Base-by-base conservation (phyloP, 2,329 filamentous ascomycete species). In the Cercospora berteroae region DNA sequence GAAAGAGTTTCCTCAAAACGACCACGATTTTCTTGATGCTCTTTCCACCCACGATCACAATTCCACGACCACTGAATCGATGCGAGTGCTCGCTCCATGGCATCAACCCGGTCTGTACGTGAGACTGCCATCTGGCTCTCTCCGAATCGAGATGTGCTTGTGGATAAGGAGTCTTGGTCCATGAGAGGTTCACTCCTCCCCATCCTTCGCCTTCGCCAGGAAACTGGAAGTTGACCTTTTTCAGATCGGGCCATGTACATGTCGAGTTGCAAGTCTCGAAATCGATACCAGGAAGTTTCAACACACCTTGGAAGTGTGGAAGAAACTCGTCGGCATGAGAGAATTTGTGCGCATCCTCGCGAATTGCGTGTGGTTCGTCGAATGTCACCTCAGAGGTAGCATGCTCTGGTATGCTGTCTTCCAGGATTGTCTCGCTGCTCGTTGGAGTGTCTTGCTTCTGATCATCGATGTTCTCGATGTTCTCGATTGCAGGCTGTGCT, bases 11-110 rank as follows among this genome's bases (percentile, higher is more conserved):
- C 23, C 67, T 60, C 39, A 71, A 56, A 4, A 71, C 29, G 13
- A 72, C 67, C 42, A 67, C 66, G 20, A 84, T 64, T 31, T 71
- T 67, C 31, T 69, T 64, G 27, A 71, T 50, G 20, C 65, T 71
- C 33, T 63, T 33, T 5, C 76, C 76, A 3, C 73, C 76, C 20
- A 78, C 74, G 29, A 77, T 73, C 23, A 78, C 75, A 39, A 78
- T 75, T 3, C 76, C 76, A 3, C 74, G 72, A 6, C 76, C 76
- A 5, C 67, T 60, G 61, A 76, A 76, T 60, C 70, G 67, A 67
- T 73, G 62, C 9, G 60, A 27, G 16, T 66, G 52, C n/a, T 66
- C 61, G 29, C 62, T 67, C 42, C 66, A 75, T 2, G 71, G 71
- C 4, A 74, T 62, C 10, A 75, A 50, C 5, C 64, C 69, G 12